Percentiles rank a stretch among this genome's conserved stretches.
These are phyloP conservation scores for Aspergillus awamori DNA, from an alignment of 2,329 filamentous ascomycete species.

Conservation along the genomic window DNA sequence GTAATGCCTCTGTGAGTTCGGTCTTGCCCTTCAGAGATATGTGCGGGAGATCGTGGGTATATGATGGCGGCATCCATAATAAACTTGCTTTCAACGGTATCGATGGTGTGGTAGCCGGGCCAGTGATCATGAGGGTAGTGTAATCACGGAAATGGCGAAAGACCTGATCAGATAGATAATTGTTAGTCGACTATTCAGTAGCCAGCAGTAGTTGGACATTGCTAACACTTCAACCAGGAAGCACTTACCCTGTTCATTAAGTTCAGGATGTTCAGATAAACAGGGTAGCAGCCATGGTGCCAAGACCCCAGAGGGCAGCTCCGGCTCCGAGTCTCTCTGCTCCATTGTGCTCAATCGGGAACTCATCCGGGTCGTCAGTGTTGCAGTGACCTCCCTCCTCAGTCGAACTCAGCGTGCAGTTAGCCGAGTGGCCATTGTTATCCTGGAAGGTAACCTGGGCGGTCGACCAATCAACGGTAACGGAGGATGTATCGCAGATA, in stretches of 20 bases:
- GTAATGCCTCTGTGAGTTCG: not conserved
- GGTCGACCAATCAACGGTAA: slow-evolving; percentile 19
- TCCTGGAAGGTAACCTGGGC: slow-evolving; percentile 12
- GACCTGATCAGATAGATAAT: too few relatives aligned
- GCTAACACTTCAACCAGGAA: not conserved
- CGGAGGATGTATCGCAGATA: slow-evolving; percentile 11
- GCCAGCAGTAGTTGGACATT: too few relatives aligned
- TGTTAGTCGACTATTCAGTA: too few relatives aligned
- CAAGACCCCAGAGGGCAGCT: slow-evolving; percentile 11
- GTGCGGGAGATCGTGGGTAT: too few relatives aligned
- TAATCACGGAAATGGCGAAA: too few relatives aligned
- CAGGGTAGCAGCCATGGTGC: slow-evolving; percentile 13
- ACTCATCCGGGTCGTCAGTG: slow-evolving; percentile 16
- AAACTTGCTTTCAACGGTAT: too few relatives aligned
- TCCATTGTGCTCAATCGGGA: slow-evolving; percentile 8
- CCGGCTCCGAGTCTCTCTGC: slow-evolving; percentile 6
- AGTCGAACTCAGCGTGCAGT: slow-evolving; percentile 19
- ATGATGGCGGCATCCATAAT: too few relatives aligned
- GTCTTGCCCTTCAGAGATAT: too few relatives aligned
- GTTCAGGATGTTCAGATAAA: slow-evolving; percentile 3
- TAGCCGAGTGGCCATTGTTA: slow-evolving; percentile 11
- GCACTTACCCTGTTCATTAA: not conserved
- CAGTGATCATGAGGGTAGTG: too few relatives aligned
- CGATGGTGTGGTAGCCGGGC: too few relatives aligned
- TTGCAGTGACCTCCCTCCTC: slow-evolving; percentile 15